phyloP scores from a whole-genome alignment of 768 basidiomycete species.

The Pulveroboletus sp. region DNA sequence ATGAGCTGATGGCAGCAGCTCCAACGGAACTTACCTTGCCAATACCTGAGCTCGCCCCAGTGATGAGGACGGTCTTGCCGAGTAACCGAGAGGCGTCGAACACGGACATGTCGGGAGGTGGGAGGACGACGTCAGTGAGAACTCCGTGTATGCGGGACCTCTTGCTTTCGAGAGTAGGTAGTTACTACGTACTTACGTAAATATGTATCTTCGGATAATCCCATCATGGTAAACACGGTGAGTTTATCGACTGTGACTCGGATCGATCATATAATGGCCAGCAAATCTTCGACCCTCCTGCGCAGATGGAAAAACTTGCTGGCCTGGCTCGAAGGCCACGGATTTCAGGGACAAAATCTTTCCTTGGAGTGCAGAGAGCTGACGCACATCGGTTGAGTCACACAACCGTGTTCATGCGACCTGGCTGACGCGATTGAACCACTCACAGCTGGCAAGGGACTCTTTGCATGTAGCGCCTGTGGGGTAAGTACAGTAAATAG shows the following conservation, averaged over 20 bases:
- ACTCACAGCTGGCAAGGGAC: conserved; percentile 64
- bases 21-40: conserved; percentile 61
- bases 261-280: conserved; percentile 9
- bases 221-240: neutral
- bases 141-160: too few species aligned
- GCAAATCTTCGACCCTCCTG: conserved; percentile 5
- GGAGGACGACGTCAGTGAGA: too few species aligned
- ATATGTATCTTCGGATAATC: too few species aligned
- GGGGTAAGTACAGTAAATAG: conserved; percentile 33
- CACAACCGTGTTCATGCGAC: too few species aligned
- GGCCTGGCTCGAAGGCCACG: conserved; percentile 48
- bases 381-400: neutral
- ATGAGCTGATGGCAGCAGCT: neutral
- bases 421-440: conserved; percentile 4
- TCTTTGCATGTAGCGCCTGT: conserved; percentile 50
- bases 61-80: conserved; percentile 83
- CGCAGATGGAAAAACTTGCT: conserved; percentile 46
- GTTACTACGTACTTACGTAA: too few species aligned
- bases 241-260: too few species aligned
- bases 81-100: conserved; percentile 79
- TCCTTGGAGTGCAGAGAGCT: conserved; percentile 47
- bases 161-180: too few species aligned
- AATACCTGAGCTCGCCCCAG: conserved; percentile 87
- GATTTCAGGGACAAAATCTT: conserved; percentile 42
- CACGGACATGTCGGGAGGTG: conserved; percentile 57